phyloP scores from a whole-genome alignment of 768 basidiomycete genomes.

The Boletus edulis region DNA sequence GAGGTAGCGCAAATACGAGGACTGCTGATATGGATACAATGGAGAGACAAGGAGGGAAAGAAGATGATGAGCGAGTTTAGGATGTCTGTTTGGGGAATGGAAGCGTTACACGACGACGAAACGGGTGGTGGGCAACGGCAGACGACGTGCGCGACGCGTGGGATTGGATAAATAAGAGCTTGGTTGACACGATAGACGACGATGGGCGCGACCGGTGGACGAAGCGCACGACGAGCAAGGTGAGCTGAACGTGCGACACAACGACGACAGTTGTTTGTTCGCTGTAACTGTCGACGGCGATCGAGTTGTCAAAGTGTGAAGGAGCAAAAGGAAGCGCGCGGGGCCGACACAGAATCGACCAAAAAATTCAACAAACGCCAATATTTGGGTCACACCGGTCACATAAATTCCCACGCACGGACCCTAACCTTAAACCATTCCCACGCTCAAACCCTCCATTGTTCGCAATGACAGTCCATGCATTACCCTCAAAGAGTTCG shows the following conservation, averaged over 20 bases:
- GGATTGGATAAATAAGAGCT: conserved; percentile 35
- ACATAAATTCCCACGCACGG: conserved; percentile 42
- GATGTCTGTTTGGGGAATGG: conserved; percentile 28
- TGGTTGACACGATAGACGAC: conserved; percentile 23
- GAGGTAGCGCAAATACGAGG: conserved; percentile 34
- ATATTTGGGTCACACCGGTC: conserved; percentile 37
- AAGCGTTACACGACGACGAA: conserved; percentile 28
- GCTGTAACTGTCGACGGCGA: conserved; percentile 48
- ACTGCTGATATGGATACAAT: conserved; percentile 45
- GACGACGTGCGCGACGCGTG: conserved; percentile 50
- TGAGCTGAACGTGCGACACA: conserved; percentile 33
- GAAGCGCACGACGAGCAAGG: conserved; percentile 17
- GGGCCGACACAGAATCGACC: conserved; percentile 42
- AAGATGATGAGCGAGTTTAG: conserved; percentile 23
- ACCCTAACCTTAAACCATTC: conserved; percentile 39
- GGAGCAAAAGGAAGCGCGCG: conserved; percentile 43
- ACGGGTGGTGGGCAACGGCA: conserved; percentile 15
- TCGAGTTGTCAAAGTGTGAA: conserved; percentile 45
- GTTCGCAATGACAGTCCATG: conserved; percentile 4
- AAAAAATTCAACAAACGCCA: conserved; percentile 41
- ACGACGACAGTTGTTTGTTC: conserved; percentile 41
- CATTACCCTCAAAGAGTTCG: neutral
- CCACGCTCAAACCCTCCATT: conserved; percentile 30
- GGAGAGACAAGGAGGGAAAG: conserved; percentile 28
- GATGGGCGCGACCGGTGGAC: conserved; percentile 23